Base-by-base conservation (phyloP, 2,329 filamentous ascomycete genomes). In the Mycosphaerella arachidis region DNA sequence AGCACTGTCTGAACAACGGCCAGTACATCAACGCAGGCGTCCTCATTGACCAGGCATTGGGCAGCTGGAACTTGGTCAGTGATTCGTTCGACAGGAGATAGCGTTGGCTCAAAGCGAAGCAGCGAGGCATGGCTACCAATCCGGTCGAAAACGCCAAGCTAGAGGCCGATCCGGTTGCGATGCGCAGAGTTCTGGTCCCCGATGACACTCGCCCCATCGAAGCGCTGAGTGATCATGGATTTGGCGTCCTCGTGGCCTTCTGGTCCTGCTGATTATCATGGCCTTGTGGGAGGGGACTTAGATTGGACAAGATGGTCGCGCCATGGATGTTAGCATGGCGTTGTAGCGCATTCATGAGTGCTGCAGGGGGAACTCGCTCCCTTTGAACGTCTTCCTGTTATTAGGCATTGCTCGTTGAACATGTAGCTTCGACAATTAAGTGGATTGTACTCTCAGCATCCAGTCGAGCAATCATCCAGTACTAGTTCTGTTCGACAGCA, bases 21-120 rank as follows among this genome's bases (percentile, higher is more conserved):
- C 56, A 62, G 1, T 13, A 51, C 13, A 16, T 33, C 1, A 40
- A 30, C 1, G 60, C 60, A 9, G 50, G 48, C 20, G 4, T 1
- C 1, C 48, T 57, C 7, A 60, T 60, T 4, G 55, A 60, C n/a
- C 58, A 60, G 54, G 58, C 58, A 2, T 40, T 60, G 1, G n/a
- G n/a, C 24, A 55, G 48, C n/a, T 60, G 58, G 58, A n/a, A 5
- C 6, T 54, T 1, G 54, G 55, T 48, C 0, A 27, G 1, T 18
- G 31, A 4, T 60, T 55, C 2, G 57, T 57, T 24, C 3, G 31
- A 2, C 54, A 27, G 1, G 58, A 60, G 27, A 60, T 57, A 9
- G 58, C 58, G 50, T 12, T 60, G 58, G 58, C 55, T 60, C 13
- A 57, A 55, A 29, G 54, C 54, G 4, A 13, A 29, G 13, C 35